These are phyloP conservation scores for Tremellales sp. DNA, from an alignment of 1,284 basidiomycete genomes.

Conservation along the genomic window DNA sequence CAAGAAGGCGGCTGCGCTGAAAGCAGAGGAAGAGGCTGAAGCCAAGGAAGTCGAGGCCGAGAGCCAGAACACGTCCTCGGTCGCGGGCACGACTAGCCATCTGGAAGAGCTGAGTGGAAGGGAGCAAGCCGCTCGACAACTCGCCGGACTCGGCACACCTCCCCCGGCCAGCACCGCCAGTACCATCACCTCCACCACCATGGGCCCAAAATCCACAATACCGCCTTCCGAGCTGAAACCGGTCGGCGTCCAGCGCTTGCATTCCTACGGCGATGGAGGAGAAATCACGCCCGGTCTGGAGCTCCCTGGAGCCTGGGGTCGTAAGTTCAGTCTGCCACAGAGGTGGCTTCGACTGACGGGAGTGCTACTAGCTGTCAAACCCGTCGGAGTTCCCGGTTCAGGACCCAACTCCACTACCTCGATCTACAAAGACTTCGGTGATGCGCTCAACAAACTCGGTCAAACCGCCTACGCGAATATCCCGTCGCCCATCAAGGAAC, in stretches of 20 bases:
- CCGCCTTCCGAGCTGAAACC: no score
- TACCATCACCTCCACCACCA: no score
- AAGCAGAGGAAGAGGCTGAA: not conserved
- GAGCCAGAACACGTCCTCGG: not conserved
- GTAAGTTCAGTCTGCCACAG: conserved; percentile 19
- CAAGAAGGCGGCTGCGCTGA: conserved; percentile 6
- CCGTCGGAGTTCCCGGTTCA: conserved; percentile 24
- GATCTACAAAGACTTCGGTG: conserved; percentile 36
- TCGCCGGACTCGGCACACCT: conserved; percentile 13
- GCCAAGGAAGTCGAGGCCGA: no score
- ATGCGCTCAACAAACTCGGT: conserved; percentile 35
- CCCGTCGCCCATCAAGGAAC: conserved; percentile 32
- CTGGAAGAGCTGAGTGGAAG: conserved; percentile 30
- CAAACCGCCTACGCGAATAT: conserved; percentile 33
- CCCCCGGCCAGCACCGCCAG: not conserved
- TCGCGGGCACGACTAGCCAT: not conserved
- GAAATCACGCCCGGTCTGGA: conserved; percentile 36
- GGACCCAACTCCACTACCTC: conserved; percentile 23
- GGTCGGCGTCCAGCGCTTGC: no score
- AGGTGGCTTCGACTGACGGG: not conserved
- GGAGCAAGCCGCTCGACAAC: conserved; percentile 39
- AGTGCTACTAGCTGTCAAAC: conserved; percentile 12
- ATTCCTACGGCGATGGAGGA: conserved; percentile 6
- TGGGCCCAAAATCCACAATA: no score
- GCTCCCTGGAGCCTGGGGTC: conserved; percentile 43